Conservation (phyloP, 805 yeast genomes). For the Wickerhamomyces canadensis region DNA sequence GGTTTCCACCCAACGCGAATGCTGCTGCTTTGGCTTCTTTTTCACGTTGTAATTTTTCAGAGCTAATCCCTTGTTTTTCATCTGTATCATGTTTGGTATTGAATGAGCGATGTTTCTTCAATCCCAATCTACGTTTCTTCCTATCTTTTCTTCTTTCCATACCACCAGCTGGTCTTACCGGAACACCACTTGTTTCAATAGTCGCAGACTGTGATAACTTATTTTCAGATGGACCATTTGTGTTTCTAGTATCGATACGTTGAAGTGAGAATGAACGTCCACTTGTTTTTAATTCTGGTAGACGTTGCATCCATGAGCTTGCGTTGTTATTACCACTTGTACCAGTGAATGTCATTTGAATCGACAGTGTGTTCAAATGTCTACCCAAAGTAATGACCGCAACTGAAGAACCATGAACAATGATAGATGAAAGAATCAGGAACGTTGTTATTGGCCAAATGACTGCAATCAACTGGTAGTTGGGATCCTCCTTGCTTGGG, state of each 20-base stretch:
- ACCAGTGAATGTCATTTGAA: slow-evolving; percentile 84
- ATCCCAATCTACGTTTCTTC: slow-evolving; percentile 28
- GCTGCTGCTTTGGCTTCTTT: slow-evolving; percentile 39
- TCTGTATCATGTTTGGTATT: slow-evolving; percentile 19
- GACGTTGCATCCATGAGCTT: slow-evolving; percentile 75
- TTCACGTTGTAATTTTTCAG: slow-evolving; percentile 35
- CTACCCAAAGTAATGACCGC: slow-evolving; percentile 56
- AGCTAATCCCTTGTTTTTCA: slow-evolving; percentile 25
- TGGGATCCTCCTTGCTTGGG: slow-evolving; percentile 42
- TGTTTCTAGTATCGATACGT: slow-evolving; percentile 66
- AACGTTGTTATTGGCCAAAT: slow-evolving; percentile 86
- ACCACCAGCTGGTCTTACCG: slow-evolving; percentile 72
- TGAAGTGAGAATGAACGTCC: slow-evolving; percentile 79
- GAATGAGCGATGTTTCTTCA: slow-evolving; percentile 26
- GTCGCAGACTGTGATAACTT: slow-evolving; percentile 31
- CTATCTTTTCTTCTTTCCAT: slow-evolving; percentile 44
- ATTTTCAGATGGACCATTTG: slow-evolving; percentile 18
- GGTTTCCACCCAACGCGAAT: slow-evolving; percentile 31
- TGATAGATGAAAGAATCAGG: slow-evolving; percentile 71
- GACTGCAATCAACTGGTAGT: slow-evolving; percentile 53
- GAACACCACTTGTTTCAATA: slow-evolving; percentile 58
- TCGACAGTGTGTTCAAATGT: slow-evolving; percentile 84
- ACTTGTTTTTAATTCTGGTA: slow-evolving; percentile 57
- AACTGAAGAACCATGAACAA: slow-evolving; percentile 30
- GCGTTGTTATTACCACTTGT: slow-evolving; percentile 49